Evolutionary conservation across 2,329 filamentous ascomycete species (phyloP).

Genomic region (Claviceps sp.): DNA sequence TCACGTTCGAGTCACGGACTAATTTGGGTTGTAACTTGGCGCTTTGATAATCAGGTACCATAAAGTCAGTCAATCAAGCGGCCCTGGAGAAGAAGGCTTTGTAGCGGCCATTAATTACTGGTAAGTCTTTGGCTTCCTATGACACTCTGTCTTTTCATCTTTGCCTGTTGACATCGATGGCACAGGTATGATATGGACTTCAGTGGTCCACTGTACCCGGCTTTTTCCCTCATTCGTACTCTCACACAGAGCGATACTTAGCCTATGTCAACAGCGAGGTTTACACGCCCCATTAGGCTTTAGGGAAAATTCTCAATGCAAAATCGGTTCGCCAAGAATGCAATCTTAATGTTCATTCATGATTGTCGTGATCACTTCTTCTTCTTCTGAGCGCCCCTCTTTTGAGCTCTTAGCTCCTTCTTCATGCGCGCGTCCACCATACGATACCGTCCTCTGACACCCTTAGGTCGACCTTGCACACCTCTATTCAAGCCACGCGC

Average conservation of each 20-base stretch:
- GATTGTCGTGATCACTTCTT: constrained; percentile 6
- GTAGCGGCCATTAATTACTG: constrained; percentile 76
- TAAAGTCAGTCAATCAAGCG: constrained; percentile 61
- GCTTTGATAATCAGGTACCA: constrained; percentile 43
- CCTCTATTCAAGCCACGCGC: constrained; percentile 75
- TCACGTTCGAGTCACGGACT: background rate
- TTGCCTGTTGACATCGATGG: constrained; percentile 3
- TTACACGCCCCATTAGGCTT: background rate
- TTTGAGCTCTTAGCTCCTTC: constrained; percentile 85
- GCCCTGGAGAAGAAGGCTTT: constrained; percentile 54
- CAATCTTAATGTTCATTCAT: background rate
- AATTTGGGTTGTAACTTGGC: background rate
- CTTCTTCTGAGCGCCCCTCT: constrained; percentile 63
- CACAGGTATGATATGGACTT: constrained; percentile 70
- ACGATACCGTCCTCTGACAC: constrained; percentile 92
- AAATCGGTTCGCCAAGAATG: constrained; percentile 2
- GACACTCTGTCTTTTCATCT: background rate
- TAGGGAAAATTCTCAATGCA: background rate
- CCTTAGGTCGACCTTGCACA: constrained; percentile 72
- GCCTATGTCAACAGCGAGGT: background rate
- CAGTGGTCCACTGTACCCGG: constrained; percentile 51
- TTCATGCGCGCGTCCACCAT: constrained; percentile 93
- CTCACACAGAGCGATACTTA: constrained; percentile 10
- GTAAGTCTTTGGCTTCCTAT: constrained; percentile 24
- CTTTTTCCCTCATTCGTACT: constrained; percentile 39